Evolutionary conservation across 495 filamentous ascomycete genomes (phyloP).

Genomic region (Neurospora sp.): DNA sequence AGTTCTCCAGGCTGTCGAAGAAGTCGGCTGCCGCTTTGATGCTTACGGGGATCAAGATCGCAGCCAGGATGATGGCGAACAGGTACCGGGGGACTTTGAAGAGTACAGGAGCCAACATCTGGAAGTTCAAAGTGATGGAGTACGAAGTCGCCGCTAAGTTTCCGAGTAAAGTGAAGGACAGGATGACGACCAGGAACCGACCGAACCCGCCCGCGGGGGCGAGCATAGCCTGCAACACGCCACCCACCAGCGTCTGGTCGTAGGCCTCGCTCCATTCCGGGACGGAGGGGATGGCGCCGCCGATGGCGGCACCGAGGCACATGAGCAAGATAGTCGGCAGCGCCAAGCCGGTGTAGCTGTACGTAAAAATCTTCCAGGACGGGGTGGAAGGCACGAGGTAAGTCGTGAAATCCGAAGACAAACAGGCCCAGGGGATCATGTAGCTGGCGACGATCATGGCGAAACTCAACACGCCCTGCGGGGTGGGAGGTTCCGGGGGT

Average conservation of each 20-base stretch:
- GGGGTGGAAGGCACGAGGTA: constrained; percentile 38
- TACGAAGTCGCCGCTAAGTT: constrained; percentile 41
- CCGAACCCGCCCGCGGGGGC: constrained; percentile 43
- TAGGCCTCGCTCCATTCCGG: constrained; percentile 38
- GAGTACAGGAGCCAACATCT: constrained; percentile 40
- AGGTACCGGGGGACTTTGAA: constrained; percentile 41
- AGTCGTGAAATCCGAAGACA: constrained; percentile 39
- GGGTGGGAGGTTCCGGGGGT: constrained; percentile 16
- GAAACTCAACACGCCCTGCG: constrained; percentile 24
- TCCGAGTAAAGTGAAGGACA: constrained; percentile 42
- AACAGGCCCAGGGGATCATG: constrained; percentile 36
- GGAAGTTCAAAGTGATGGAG: constrained; percentile 47
- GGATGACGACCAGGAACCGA: constrained; percentile 44
- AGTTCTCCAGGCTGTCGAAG: constrained; percentile 42
- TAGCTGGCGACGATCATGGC: constrained; percentile 37
- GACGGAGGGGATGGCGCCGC: constrained; percentile 30
- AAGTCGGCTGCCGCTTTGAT: constrained; percentile 42
- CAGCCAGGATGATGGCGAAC: constrained; percentile 40
- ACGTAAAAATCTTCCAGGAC: constrained; percentile 34
- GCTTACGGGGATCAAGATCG: constrained; percentile 41
- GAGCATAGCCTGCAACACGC: constrained; percentile 46
- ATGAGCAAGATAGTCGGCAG: constrained; percentile 42
- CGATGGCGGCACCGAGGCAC: constrained; percentile 45
- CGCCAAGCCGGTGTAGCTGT: constrained; percentile 37
- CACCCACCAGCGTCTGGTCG: constrained; percentile 36